phyloP scores from a whole-genome alignment of 2,329 filamentous ascomycete species.

The Arthrobotrys sinensis region DNA sequence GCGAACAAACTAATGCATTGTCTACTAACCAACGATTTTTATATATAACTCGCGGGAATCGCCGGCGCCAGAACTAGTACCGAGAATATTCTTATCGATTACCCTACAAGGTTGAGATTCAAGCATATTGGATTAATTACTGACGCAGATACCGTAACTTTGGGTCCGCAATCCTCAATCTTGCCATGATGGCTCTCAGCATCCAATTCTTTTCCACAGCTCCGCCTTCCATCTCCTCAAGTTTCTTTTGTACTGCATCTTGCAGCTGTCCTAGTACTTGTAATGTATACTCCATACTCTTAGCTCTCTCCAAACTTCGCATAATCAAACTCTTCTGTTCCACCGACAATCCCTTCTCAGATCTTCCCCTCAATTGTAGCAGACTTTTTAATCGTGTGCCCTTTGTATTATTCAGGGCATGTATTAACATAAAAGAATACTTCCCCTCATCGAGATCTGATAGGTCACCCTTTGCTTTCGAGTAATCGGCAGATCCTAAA shows the following conservation, averaged over 20 bases:
- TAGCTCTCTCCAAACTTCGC: neutral
- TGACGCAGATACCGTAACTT: neutral
- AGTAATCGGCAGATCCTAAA: neutral
- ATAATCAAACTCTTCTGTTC: slow-evolving; percentile 15
- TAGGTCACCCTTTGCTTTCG: slow-evolving; percentile 7
- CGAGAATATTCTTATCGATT: too few species aligned
- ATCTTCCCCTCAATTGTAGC: neutral
- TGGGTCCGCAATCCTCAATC: neutral
- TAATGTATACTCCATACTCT: slow-evolving; percentile 17
- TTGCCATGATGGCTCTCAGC: neutral
- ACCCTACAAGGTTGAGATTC: too few species aligned
- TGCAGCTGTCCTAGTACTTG: neutral
- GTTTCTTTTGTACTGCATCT: neutral
- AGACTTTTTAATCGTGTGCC: slow-evolving; percentile 2
- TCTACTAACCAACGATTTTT: too few species aligned
- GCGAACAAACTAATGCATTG: neutral
- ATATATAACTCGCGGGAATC: too few species aligned
- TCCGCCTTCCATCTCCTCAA: neutral
- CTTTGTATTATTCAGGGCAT: slow-evolving; percentile 18
- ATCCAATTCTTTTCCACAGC: neutral
- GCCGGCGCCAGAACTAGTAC: too few species aligned
- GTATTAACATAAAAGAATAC: slow-evolving; percentile 15
- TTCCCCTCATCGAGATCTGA: slow-evolving; percentile 31
- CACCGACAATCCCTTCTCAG: neutral
- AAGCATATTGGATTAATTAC: neutral